Conservation (phyloP, 352 stramenopile genomes). For the Phytophthora palmivora region DNA sequence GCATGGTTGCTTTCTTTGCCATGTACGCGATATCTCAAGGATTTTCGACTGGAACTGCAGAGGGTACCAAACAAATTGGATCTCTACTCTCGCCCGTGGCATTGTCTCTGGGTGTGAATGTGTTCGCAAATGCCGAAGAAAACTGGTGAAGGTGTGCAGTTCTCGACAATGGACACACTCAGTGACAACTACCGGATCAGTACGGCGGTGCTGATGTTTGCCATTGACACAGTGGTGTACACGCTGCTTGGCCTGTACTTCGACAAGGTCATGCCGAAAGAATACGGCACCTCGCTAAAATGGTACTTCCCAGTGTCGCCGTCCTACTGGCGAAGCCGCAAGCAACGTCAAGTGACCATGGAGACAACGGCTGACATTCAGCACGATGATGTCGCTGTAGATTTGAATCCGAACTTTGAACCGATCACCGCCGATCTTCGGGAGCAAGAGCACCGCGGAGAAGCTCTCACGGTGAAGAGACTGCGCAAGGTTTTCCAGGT, state of each 20-base stretch:
- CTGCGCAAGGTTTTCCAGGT: slow-evolving; percentile 85
- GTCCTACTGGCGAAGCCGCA: slow-evolving; percentile 35
- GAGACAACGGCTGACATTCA: neutral
- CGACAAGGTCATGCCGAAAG: slow-evolving; percentile 90
- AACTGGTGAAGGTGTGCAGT: slow-evolving; percentile 49
- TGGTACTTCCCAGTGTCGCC: slow-evolving; percentile 92
- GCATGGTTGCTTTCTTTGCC: slow-evolving; percentile 87
- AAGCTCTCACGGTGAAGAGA: slow-evolving; percentile 59
- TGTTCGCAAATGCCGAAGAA: slow-evolving; percentile 57
- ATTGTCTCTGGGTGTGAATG: slow-evolving; percentile 68
- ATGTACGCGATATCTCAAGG: slow-evolving; percentile 71
- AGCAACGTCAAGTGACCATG: neutral
- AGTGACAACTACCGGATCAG: slow-evolving; percentile 63
- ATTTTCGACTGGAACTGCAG: slow-evolving; percentile 31
- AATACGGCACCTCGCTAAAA: slow-evolving; percentile 87
- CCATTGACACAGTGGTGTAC: slow-evolving; percentile 89
- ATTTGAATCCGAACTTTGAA: slow-evolving; percentile 61
- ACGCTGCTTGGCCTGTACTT: slow-evolving; percentile 90
- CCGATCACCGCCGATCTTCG: slow-evolving; percentile 45
- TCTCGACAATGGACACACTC: slow-evolving; percentile 40
- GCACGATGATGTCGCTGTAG: slow-evolving; percentile 36
- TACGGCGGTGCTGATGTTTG: slow-evolving; percentile 71
- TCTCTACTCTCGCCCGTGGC: slow-evolving; percentile 63
- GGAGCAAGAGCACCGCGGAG: slow-evolving; percentile 55
- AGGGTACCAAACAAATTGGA: slow-evolving; percentile 44